These are phyloP conservation scores for Reticulascus tulasneorum DNA, from an alignment of 2,329 filamentous ascomycete genomes.

Conservation along the genomic window DNA sequence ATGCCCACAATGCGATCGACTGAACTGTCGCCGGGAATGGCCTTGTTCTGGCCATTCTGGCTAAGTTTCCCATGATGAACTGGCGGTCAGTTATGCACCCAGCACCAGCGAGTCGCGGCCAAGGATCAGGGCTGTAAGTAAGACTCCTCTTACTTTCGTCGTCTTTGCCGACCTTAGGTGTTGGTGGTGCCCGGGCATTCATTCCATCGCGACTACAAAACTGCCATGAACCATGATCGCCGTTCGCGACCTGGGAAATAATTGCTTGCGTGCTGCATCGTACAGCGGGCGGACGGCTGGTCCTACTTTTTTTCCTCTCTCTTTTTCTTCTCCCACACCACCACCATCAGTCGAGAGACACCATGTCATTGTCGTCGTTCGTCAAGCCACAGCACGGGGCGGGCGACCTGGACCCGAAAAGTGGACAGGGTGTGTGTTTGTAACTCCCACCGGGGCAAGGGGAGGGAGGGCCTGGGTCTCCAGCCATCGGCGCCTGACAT, in stretches of 20 bases:
- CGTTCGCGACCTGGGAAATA: conserved; percentile 15
- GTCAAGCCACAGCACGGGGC: conserved; percentile 12
- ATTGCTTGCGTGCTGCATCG: conserved; percentile 10
- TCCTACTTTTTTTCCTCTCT: conserved; percentile 1
- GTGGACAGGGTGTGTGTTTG: too few species aligned
- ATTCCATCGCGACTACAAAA: too few species aligned
- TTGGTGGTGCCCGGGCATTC: conserved; percentile 22
- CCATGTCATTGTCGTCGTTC: conserved; percentile 3
- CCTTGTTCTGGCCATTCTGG: too few species aligned
- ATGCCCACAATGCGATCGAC: too few species aligned
- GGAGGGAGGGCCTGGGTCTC: too few species aligned
- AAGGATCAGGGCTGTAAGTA: conserved; percentile 21
- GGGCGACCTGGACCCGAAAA: too few species aligned
- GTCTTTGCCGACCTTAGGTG: conserved; percentile 20
- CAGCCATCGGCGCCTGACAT: too few species aligned
- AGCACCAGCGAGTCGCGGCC: conserved; percentile 18
- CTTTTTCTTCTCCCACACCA: conserved; percentile 3
- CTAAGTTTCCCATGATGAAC: too few species aligned
- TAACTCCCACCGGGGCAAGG: too few species aligned
- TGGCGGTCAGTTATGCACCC: conserved; percentile 43
- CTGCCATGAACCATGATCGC: conserved; percentile 38
- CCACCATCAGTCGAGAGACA: conserved; percentile 4
- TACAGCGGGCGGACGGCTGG: conserved; percentile 9
- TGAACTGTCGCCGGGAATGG: too few species aligned
- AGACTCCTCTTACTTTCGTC: too few species aligned